phyloP scores from a whole-genome alignment of 257 asterid genomes.

The Solanum lycopersicoides region DNA sequence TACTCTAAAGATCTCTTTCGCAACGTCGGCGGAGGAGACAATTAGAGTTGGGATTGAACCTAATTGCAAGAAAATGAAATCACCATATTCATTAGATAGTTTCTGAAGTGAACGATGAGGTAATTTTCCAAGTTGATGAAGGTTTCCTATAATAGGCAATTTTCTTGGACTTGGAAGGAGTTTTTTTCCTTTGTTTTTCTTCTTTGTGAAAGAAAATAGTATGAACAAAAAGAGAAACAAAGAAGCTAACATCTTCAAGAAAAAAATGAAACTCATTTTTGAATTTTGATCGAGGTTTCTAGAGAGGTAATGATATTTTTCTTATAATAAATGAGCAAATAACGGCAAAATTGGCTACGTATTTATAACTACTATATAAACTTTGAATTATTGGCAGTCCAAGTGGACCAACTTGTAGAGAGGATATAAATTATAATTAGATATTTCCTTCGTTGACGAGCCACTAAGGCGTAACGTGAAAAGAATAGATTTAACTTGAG shows the following conservation, averaged over 20 bases:
- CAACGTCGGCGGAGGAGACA: neutral
- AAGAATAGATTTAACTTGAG: neutral
- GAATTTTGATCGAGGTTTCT: neutral
- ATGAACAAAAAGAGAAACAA: neutral
- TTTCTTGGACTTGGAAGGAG: neutral
- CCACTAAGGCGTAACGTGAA: neutral
- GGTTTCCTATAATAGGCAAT: neutral
- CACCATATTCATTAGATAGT: neutral
- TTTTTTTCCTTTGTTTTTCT: neutral
- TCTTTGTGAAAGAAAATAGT: neutral
- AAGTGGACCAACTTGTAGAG: neutral
- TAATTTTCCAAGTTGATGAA: neutral
- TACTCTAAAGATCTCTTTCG: neutral
- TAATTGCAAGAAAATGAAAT: slow-evolving; percentile 1
- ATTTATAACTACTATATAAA: neutral
- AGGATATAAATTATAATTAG: neutral
- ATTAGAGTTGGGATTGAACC: neutral
- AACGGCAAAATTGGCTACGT: neutral
- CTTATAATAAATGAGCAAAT: neutral
- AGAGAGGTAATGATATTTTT: neutral
- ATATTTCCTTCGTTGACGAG: neutral
- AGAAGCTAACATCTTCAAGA: neutral
- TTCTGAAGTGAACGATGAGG: neutral
- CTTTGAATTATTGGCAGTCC: neutral
- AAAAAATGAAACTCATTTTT: neutral